phyloP scores from a whole-genome alignment of 2,329 filamentous ascomycete species.

The Neoarthrinium moseri region DNA sequence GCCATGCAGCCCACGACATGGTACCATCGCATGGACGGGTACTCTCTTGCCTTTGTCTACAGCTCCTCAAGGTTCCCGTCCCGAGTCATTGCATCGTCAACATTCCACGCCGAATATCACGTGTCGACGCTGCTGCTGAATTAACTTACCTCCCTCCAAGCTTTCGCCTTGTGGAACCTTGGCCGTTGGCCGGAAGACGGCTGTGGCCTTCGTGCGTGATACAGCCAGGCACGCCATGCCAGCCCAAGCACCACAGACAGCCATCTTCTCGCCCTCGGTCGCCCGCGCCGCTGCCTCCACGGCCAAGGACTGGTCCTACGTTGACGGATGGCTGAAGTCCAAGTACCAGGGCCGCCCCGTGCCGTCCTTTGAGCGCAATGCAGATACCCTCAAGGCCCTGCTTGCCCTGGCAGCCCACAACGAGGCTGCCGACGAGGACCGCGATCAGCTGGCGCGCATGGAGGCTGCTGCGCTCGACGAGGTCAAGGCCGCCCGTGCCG shows the following conservation, averaged over 20 bases:
- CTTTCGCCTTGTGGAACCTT: too few relatives aligned
- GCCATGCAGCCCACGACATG: too few relatives aligned
- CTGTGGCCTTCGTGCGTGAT: too few relatives aligned
- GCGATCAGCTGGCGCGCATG: conserved; percentile 53
- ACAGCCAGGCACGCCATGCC: conserved; percentile 34
- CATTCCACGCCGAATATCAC: too few relatives aligned
- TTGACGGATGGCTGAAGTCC: conserved; percentile 78
- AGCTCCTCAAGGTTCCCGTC: too few relatives aligned
- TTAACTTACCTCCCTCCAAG: too few relatives aligned
- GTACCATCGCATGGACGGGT: too few relatives aligned
- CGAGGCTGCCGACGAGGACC: conserved; percentile 74
- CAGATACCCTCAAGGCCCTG: conserved; percentile 75
- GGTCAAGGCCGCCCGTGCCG: conserved; percentile 31
- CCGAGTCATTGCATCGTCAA: too few relatives aligned
- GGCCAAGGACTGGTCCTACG: conserved; percentile 87
- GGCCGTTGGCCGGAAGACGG: too few relatives aligned
- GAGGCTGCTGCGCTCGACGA: conserved; percentile 60
- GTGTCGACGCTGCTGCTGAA: too few relatives aligned
- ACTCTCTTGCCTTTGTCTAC: too few relatives aligned
- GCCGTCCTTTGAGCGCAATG: conserved; percentile 81
- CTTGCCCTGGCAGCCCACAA: conserved; percentile 73
- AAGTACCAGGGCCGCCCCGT: conserved; percentile 61
- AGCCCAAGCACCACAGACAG: conserved; percentile 36
- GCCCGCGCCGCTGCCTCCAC: conserved; percentile 75
- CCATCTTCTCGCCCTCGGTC: conserved; percentile 67